Evolutionary conservation across 768 basidiomycete species (phyloP), one percentile per base, ranked within the genome.

Genomic region (Kwoniella dendrophila): DNA sequence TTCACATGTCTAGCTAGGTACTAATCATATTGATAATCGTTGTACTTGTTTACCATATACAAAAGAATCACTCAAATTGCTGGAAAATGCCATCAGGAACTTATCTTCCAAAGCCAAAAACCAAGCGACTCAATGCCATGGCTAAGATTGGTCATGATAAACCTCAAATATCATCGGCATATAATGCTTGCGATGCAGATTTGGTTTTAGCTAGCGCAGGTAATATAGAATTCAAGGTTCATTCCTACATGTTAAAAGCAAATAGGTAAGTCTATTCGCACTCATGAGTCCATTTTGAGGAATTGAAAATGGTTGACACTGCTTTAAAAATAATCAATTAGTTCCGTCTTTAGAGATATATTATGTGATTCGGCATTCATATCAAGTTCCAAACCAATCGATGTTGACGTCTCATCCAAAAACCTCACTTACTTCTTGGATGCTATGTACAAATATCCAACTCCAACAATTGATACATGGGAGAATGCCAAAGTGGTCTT

Each of bases 231-330:
- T 56, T 62, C 34, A 56, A 48, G 40, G 61, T 62, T 4, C 30
- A 47, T 29, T 62, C 61, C 8, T 56, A 33, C 27, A 48, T 36
- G 4, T 24, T 62, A 14, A 62, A 48, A 26, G 44, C 53, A 1
- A 32, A 47, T 32, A 62, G 61, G 61, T 55, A 36, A 48, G 53
- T 43, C 36, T 38, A 8, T 18, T 38, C 36, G 18, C n/a, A n/a
- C n/a, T n/a, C n/a, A n/a, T n/a, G n/a, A n/a, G n/a, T n/a, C n/a
- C n/a, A n/a, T n/a, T n/a, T n/a, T n/a, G n/a, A n/a, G n/a, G n/a
- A n/a, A n/a, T n/a, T n/a, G n/a, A n/a, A n/a, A n/a, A n/a, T n/a
- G n/a, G n/a, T n/a, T n/a, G n/a, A n/a, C n/a, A n/a, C n/a, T n/a
- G n/a, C n/a, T n/a, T n/a, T n/a, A n/a, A n/a, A n/a, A n/a, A n/a